Percentiles rank a stretch among this genome's conserved stretches.
Conservation (phyloP, 2,329 filamentous ascomycete genomes). For the Exophiala sp. region DNA sequence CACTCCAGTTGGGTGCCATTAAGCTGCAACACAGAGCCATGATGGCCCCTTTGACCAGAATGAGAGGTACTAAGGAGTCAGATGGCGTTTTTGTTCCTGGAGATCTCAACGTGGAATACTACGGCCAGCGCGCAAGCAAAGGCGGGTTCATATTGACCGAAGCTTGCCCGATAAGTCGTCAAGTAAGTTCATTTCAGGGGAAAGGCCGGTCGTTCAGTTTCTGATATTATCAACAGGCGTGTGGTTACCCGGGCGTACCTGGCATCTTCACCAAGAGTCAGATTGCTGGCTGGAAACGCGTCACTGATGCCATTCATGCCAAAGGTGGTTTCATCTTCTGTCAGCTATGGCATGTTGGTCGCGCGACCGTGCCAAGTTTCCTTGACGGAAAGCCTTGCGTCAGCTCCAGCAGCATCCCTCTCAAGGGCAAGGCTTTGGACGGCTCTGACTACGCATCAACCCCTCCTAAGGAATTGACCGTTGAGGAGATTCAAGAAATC, state of each 20-base stretch:
- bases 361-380: conserved; percentile 39
- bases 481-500: conserved; percentile 39
- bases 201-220: conserved; percentile 18
- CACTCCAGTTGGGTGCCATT: conserved; percentile 43
- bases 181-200: conserved; percentile 28
- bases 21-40: conserved; percentile 52
- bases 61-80: conserved; percentile 44
- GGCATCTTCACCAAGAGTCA: conserved; percentile 35
- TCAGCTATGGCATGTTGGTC: conserved; percentile 38
- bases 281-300: conserved; percentile 49
- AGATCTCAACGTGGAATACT: conserved; percentile 39
- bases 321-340: conserved; percentile 49
- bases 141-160: conserved; percentile 36
- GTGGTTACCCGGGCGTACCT: conserved; percentile 32
- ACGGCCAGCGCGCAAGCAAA: conserved; percentile 34
- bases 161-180: conserved; percentile 33
- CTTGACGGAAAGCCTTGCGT: conserved; percentile 33
- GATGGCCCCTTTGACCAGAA: conserved; percentile 53
- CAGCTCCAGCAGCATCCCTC: conserved; percentile 33
- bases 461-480: conserved; percentile 35
- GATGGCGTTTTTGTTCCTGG: conserved; percentile 35
- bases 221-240: conserved; percentile 31
- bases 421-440: conserved; percentile 40
- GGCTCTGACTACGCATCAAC: conserved; percentile 31
- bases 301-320: conserved; percentile 50